Evolutionary conservation across 2,329 filamentous ascomycete genomes (phyloP).

Genomic region (Cladorrhinum sp.): DNA sequence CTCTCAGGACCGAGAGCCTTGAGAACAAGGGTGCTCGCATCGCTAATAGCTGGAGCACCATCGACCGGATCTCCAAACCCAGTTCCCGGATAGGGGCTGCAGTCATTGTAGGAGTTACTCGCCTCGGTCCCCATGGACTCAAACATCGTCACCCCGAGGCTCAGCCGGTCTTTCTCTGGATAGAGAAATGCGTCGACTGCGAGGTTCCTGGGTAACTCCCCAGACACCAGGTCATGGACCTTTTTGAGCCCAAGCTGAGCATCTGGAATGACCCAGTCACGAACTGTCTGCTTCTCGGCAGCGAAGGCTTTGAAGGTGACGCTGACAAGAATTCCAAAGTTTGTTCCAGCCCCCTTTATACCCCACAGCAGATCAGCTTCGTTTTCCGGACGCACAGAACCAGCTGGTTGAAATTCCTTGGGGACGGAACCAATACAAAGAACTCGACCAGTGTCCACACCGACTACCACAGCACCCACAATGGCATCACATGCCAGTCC

Average conservation of each 20-base stretch:
- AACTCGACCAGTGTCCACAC: conserved; percentile 45
- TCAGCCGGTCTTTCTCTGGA: conserved; percentile 42
- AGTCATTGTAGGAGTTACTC: too few species aligned
- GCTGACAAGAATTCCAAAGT: conserved; percentile 56
- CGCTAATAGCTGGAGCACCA: too few species aligned
- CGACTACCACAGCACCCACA: conserved; percentile 58
- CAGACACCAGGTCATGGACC: conserved; percentile 39
- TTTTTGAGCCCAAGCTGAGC: conserved; percentile 37
- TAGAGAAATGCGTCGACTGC: conserved; percentile 58
- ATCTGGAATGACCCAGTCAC: conserved; percentile 37
- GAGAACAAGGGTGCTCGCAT: background rate
- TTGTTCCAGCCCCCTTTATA: conserved; percentile 56
- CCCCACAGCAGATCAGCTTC: conserved; percentile 56
- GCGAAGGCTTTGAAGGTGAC: conserved; percentile 48
- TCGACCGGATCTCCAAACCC: background rate
- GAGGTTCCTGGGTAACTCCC: conserved; percentile 39
- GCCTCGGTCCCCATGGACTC: conserved; percentile 35
- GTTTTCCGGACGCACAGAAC: conserved; percentile 42
- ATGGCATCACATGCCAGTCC: conserved; percentile 60
- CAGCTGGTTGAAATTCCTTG: conserved; percentile 38
- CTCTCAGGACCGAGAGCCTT: conserved; percentile 7
- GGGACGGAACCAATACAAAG: conserved; percentile 53
- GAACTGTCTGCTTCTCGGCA: conserved; percentile 40
- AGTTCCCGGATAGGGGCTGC: too few species aligned
- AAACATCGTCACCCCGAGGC: conserved; percentile 51